Conservation (phyloP, 2,329 filamentous ascomycete species). For the Talaromyces sp. region DNA sequence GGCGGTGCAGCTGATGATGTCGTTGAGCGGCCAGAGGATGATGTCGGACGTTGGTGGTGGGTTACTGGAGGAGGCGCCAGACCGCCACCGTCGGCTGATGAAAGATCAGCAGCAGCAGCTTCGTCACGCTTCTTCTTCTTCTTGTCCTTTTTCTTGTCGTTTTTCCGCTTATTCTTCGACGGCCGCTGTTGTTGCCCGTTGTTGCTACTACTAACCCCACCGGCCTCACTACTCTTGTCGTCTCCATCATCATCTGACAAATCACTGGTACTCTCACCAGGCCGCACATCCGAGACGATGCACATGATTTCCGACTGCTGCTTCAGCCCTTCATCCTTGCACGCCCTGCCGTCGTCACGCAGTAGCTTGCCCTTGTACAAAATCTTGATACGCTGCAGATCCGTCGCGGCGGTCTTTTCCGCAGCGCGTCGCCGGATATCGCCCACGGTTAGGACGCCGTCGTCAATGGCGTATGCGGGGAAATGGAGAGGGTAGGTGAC, state of each 20-base stretch:
- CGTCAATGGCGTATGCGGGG: conserved; percentile 44
- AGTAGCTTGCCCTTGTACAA: conserved; percentile 46
- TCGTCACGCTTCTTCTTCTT: conserved; percentile 18
- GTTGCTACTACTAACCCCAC: conserved; percentile 2
- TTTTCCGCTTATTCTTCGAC: conserved; percentile 10
- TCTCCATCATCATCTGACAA: conserved; percentile 27
- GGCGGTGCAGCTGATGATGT: conserved; percentile 19
- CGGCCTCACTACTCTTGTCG: conserved; percentile 14
- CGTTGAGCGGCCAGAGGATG: conserved; percentile 9
- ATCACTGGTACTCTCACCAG: conserved; percentile 28
- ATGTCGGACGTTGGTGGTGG: conserved; percentile 11
- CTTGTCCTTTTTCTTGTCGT: conserved; percentile 18
- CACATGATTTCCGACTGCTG: conserved; percentile 46
- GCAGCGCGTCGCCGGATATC: conserved; percentile 39
- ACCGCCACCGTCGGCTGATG: not conserved
- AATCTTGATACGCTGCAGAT: conserved; percentile 37
- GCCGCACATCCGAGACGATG: conserved; percentile 38
- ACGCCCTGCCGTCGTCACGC: conserved; percentile 35
- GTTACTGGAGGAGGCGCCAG: conserved; percentile 6
- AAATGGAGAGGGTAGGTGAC: conserved; percentile 41
- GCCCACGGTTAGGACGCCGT: conserved; percentile 39
- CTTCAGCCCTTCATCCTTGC: conserved; percentile 42
- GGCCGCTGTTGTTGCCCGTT: conserved; percentile 7
- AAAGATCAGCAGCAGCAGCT: not conserved
- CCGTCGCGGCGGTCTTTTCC: conserved; percentile 27